Conservation (phyloP, 192 early-diverging fungal species). For the Rhizoclosmatium sp. region DNA sequence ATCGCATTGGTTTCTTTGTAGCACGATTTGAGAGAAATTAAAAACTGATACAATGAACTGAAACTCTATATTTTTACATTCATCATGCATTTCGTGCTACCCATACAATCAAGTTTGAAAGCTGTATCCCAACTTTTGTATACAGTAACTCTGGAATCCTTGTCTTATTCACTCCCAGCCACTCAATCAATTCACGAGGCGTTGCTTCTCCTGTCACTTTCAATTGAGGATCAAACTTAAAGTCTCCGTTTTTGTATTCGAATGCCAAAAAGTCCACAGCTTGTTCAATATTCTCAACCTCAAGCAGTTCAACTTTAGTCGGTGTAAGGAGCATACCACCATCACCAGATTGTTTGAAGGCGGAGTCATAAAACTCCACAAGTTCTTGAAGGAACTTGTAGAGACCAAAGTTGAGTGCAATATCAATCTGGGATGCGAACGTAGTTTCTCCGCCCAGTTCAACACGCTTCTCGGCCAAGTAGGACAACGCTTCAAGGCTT, state of each 20-base stretch:
- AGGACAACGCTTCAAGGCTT: constrained; percentile 24
- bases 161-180: constrained; percentile 60
- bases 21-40: background rate
- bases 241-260: constrained; percentile 38
- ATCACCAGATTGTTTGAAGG: constrained; percentile 33
- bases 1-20: background rate
- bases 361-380: constrained; percentile 45
- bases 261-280: background rate
- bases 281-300: background rate
- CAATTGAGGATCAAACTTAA: constrained; percentile 60
- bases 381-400: constrained; percentile 59
- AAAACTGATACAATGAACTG: background rate
- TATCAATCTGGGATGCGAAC: constrained; percentile 56
- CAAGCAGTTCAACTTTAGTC: background rate
- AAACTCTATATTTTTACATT: constrained; percentile 5
- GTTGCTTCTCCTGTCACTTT: constrained; percentile 64
- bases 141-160: constrained; percentile 51
- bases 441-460: constrained; percentile 50
- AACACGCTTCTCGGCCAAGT: constrained; percentile 29
- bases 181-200: constrained; percentile 57
- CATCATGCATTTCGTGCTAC: constrained; percentile 12
- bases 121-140: constrained; percentile 25
- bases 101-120: constrained; percentile 32
- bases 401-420: constrained; percentile 61
- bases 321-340: background rate